These are phyloP conservation scores for Trichoderma asperellum DNA, from an alignment of 2,329 filamentous ascomycete genomes.

Conservation along the genomic window DNA sequence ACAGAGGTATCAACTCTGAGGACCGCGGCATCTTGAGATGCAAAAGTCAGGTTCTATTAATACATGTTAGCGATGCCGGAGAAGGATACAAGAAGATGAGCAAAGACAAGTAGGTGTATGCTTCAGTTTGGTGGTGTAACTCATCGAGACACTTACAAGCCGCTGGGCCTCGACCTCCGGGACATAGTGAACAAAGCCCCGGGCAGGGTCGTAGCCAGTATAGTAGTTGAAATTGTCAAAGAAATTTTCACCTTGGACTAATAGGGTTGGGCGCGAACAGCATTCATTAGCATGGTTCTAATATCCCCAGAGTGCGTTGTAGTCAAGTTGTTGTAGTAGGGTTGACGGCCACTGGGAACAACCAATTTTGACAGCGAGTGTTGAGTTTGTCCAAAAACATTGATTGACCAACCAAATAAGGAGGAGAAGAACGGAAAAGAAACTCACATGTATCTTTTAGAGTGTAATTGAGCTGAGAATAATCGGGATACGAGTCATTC, in stretches of 20 bases:
- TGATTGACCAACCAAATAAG: not conserved
- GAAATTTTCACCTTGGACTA: conserved; percentile 55
- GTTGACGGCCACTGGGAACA: no score
- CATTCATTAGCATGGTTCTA: not conserved
- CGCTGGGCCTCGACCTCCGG: conserved; percentile 46
- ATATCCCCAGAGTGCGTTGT: not conserved
- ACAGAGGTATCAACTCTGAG: conserved; percentile 65
- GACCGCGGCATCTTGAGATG: conserved; percentile 56
- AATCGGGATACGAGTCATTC: conserved; percentile 52
- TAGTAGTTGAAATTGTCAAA: conserved; percentile 62
- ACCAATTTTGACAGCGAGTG: not conserved
- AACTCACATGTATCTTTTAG: conserved; percentile 55
- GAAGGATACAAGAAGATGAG: not conserved
- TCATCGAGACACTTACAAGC: conserved; percentile 43
- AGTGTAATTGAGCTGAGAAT: conserved; percentile 51
- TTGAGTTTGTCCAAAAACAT: not conserved
- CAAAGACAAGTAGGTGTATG: not conserved
- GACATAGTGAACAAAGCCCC: conserved; percentile 60
- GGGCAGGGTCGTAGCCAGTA: conserved; percentile 53
- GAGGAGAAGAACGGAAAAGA: not conserved
- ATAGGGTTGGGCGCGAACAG: not conserved
- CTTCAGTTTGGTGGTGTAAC: not conserved
- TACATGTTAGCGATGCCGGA: not conserved
- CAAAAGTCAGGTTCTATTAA: conserved; percentile 64
- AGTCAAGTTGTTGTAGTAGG: not conserved